Evolutionary conservation across 2,329 filamentous ascomycete genomes (phyloP).

Genomic region (Colletotrichum camelliae): DNA sequence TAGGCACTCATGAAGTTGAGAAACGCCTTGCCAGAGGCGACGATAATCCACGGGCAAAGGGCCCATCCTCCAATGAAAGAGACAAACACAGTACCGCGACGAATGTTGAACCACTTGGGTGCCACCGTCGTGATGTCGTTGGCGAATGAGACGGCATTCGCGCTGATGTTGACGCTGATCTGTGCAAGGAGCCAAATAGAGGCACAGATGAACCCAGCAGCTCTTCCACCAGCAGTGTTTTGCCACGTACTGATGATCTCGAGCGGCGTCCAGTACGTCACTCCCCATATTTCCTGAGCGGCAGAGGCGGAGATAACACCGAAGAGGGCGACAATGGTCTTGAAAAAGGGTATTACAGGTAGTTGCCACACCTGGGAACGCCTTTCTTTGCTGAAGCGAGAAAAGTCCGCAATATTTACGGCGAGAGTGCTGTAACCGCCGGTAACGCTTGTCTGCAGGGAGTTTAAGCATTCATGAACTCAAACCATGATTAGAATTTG

Average conservation of each 20-base stretch:
- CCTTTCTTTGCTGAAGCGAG: slow-evolving; percentile 41
- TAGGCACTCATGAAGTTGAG: slow-evolving; percentile 37
- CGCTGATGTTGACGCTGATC: not conserved
- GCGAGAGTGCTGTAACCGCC: slow-evolving; percentile 54
- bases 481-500: not conserved
- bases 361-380: slow-evolving; percentile 46
- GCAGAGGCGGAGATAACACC: not conserved
- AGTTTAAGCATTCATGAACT: not conserved
- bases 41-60: slow-evolving; percentile 39
- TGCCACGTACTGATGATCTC: not conserved
- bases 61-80: slow-evolving; percentile 28
- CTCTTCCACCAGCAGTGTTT: not conserved
- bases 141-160: not conserved
- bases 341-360: not conserved
- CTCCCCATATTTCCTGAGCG: not conserved
- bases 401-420: slow-evolving; percentile 53
- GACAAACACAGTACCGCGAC: not conserved
- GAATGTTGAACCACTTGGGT: not conserved
- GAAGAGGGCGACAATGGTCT: not conserved
- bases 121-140: not conserved
- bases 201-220: not conserved
- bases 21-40: slow-evolving; percentile 32
- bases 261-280: not conserved
- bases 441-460: slow-evolving; percentile 40
- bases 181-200: not conserved